Evolutionary conservation across 1,284 basidiomycete genomes (phyloP), one percentile per base, ranked within the genome.

Genomic region (Taiwanofungus camphoratus): DNA sequence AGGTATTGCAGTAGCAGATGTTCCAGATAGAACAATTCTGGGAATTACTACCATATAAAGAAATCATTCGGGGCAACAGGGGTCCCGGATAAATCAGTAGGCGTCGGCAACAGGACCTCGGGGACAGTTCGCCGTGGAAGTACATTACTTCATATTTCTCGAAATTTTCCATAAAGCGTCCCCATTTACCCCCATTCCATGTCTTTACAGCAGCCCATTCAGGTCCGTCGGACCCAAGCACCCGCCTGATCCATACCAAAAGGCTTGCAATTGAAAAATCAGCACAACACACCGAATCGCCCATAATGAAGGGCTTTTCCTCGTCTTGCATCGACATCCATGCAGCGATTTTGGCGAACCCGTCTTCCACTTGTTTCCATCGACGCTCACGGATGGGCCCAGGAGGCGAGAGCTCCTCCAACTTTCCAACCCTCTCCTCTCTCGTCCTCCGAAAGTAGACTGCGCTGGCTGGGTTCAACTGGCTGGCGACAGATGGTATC

Each of bases 391-490:
- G 42, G 15, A 47, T 39, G 21, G 42, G 48, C n/a, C 49, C 46
- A n/a, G 19, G 27, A 4, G 53, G 50, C 33, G 53, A 44, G 18
- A 50, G 7, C 0, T 53, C 53, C 40, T 59, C 57, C n/a, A 61
- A 36, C 45, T 43, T 45, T 16, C 42, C 42, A 20, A 50, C 39
- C 23, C n/a, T 21, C 22, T 8, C 27, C 48, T 57, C 58, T 8
- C 56, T 42, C 36, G 56, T 54, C 30, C 11, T 7, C 8, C 53
- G 49, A 54, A 59, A 56, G 45, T 50, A 57, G 31, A 19, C 44
- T 27, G 41, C 29, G 45, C 54, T 55, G 9, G 34, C 35, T 34
- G 18, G 45, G 43, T 57, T 65, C 42, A 70, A 51, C 12, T 52
- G 50, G 3, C 31, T 26, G n/a, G 44, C 46, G n/a, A 55, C 53